Conservation (phyloP, 345 rosid species). For the Salix suchowensis region DNA sequence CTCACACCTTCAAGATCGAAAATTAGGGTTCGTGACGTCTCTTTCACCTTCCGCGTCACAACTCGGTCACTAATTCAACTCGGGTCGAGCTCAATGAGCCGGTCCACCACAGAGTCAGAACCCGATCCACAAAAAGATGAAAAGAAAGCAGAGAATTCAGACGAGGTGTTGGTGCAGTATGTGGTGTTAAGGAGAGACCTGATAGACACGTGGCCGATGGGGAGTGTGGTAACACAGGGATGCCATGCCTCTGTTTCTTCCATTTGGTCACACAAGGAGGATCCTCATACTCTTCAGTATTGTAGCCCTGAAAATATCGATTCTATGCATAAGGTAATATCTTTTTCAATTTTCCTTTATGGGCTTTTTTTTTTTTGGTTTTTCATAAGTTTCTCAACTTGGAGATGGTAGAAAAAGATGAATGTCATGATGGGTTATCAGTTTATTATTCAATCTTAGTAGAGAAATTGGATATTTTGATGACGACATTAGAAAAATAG, state of each 20-base stretch:
- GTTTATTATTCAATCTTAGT: too few species aligned
- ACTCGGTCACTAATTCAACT: neutral
- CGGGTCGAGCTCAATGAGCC: constrained; percentile 39
- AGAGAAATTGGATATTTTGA: too few species aligned
- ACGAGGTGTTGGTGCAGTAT: constrained; percentile 66
- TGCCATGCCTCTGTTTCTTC: constrained; percentile 90
- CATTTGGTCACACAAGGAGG: constrained; percentile 67
- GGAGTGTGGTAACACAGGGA: constrained; percentile 92
- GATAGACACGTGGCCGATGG: constrained; percentile 88
- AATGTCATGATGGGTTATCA: too few species aligned
- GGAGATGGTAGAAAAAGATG: neutral
- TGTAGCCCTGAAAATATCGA: constrained; percentile 65
- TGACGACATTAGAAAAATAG: too few species aligned
- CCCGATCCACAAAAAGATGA: constrained; percentile 13
- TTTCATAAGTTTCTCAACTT: neutral
- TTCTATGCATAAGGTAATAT: constrained; percentile 74
- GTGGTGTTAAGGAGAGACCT: constrained; percentile 83
- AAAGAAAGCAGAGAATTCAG: constrained; percentile 19
- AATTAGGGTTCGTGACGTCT: constrained; percentile 1
- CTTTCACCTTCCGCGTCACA: neutral
- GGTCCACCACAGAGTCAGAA: constrained; percentile 12
- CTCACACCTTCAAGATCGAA: neutral
- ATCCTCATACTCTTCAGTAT: constrained; percentile 54
- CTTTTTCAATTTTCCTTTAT: neutral
- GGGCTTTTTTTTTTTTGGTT: too few species aligned